These are phyloP conservation scores for Lonicera japonica DNA, from an alignment of 129 eudicot genomes.

Conservation along the genomic window DNA sequence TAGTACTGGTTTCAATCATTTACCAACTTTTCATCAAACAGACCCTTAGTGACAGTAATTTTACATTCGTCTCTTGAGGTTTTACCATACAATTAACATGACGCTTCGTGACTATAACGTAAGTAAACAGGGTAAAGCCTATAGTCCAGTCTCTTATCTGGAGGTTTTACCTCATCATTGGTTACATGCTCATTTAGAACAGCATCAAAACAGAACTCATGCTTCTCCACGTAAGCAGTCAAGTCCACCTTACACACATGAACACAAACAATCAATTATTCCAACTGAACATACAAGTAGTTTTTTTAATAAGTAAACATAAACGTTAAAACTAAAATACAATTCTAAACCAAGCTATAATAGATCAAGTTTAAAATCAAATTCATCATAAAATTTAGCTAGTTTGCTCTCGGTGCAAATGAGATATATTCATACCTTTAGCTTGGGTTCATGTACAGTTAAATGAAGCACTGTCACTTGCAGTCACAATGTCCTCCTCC, in stretches of 20 bases:
- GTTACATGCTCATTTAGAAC: slow-evolving; percentile 84
- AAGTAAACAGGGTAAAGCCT: too few relatives aligned
- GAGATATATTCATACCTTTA: slow-evolving; percentile 60
- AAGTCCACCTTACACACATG: slow-evolving; percentile 64
- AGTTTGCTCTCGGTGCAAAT: too few relatives aligned
- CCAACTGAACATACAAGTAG: too few relatives aligned
- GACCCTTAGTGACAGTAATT: too few relatives aligned
- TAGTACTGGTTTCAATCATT: too few relatives aligned
- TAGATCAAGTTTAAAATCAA: background rate
- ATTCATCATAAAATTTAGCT: too few relatives aligned
- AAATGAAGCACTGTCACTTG: slow-evolving; percentile 49
- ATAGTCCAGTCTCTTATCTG: slow-evolving; percentile 1
- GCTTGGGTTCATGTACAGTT: slow-evolving; percentile 89
- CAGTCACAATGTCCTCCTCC: slow-evolving; percentile 95
- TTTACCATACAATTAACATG: background rate
- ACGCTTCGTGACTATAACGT: too few relatives aligned
- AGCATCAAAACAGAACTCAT: slow-evolving; percentile 96
- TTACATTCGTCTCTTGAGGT: too few relatives aligned
- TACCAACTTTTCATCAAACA: too few relatives aligned
- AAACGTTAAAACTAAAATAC: too few relatives aligned
- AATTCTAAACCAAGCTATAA: slow-evolving; percentile 2
- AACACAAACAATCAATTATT: slow-evolving; percentile 2
- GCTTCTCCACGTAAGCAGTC: slow-evolving; percentile 97
- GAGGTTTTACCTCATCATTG: slow-evolving; percentile 77
- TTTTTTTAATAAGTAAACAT: too few relatives aligned